Percentiles rank a stretch among this genome's conserved stretches.
Conservation (phyloP, 2,329 filamentous ascomycete genomes). For the Epichloe baconii region DNA sequence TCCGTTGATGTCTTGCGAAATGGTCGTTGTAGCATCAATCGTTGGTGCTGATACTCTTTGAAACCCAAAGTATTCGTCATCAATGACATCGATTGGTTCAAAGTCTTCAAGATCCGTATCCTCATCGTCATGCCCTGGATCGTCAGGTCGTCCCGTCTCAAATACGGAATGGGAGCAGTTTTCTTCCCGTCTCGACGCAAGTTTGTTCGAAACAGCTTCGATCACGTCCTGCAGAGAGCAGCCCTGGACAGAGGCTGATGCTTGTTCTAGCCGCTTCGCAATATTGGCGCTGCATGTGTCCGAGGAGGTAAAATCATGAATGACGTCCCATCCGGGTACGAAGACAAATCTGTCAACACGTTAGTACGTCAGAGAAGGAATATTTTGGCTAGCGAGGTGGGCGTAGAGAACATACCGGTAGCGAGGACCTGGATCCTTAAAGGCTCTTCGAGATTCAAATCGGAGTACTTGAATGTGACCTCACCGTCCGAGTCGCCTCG, state of each 20-base stretch:
- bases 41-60: not conserved
- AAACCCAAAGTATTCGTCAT: slow-evolving; percentile 5
- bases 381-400: slow-evolving; percentile 4
- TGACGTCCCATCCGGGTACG: slow-evolving; percentile 24
- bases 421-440: slow-evolving; percentile 26
- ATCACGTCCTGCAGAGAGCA: slow-evolving; percentile 5
- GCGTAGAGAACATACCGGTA: slow-evolving; percentile 15
- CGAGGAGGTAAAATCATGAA: slow-evolving; percentile 32
- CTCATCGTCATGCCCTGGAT: not conserved
- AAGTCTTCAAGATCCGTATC: not conserved
- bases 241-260: slow-evolving; percentile 15
- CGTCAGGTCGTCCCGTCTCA: not conserved
- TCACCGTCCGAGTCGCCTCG: slow-evolving; percentile 60
- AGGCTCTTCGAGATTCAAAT: slow-evolving; percentile 12
- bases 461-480: slow-evolving; percentile 45
- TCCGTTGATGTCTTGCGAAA: not conserved
- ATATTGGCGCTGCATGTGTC: slow-evolving; percentile 22
- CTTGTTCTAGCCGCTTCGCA: slow-evolving; percentile 28
- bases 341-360: slow-evolving; percentile 16
- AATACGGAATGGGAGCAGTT: not conserved
- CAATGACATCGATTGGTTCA: not conserved
- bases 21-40: not conserved
- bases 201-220: not conserved
- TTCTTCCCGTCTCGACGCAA: not conserved
- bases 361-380: not conserved